Evolutionary conservation across 169 alveolate species (phyloP).

Genomic region (Babesia sp.): DNA sequence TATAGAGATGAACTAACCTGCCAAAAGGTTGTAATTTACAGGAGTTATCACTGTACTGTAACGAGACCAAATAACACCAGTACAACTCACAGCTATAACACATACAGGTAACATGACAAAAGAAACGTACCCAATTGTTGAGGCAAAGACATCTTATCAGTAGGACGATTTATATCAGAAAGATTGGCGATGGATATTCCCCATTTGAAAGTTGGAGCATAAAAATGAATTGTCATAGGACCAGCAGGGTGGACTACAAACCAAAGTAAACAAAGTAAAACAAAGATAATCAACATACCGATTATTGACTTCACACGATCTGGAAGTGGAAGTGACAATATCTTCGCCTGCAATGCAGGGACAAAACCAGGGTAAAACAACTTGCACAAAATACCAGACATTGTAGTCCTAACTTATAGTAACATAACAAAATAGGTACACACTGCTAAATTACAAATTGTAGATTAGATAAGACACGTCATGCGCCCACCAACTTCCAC

Average conservation of each 20-base stretch:
- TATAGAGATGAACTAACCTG: slow-evolving; percentile 48
- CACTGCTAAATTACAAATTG: neutral
- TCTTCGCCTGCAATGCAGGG: slow-evolving; percentile 64
- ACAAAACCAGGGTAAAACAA: slow-evolving; percentile 62
- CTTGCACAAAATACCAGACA: slow-evolving; percentile 48
- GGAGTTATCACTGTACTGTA: slow-evolving; percentile 79
- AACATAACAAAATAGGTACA: neutral
- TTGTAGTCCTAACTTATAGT: neutral
- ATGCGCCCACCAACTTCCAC: slow-evolving; percentile 55
- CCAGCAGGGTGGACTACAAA: slow-evolving; percentile 88
- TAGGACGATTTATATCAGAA: slow-evolving; percentile 84
- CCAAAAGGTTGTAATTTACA: slow-evolving; percentile 72
- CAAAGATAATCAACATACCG: slow-evolving; percentile 4
- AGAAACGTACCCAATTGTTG: slow-evolving; percentile 83
- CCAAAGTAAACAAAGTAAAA: neutral
- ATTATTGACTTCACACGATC: slow-evolving; percentile 39
- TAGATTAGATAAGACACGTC: neutral
- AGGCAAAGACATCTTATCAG: slow-evolving; percentile 84
- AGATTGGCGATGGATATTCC: slow-evolving; percentile 88
- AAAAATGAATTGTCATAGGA: slow-evolving; percentile 90
- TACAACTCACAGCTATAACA: slow-evolving; percentile 72
- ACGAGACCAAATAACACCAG: slow-evolving; percentile 82
- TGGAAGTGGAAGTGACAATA: slow-evolving; percentile 61
- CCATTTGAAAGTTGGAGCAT: slow-evolving; percentile 94
- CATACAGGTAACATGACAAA: neutral